These are phyloP conservation scores for Trichophyton benhamiae DNA, from an alignment of 2,329 filamentous ascomycete genomes.

Conservation along the genomic window DNA sequence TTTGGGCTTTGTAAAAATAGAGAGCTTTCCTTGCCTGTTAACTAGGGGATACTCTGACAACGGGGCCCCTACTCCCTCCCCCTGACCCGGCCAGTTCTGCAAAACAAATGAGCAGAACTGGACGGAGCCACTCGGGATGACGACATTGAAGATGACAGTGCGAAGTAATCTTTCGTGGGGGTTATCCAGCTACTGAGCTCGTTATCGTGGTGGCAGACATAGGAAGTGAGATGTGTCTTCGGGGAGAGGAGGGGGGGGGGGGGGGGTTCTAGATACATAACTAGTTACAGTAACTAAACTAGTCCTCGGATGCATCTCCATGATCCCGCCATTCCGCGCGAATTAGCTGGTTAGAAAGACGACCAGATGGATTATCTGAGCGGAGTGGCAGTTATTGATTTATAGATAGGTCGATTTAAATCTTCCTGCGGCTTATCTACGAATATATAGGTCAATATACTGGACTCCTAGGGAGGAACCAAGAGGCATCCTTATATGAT, in stretches of 20 bases:
- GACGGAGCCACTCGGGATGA: neutral
- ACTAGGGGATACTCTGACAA: neutral
- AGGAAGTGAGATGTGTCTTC: neutral
- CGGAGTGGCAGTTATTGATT: too few relatives aligned
- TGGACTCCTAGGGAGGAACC: too few relatives aligned
- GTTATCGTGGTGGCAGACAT: neutral
- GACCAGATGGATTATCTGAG: too few relatives aligned
- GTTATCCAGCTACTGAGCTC: neutral
- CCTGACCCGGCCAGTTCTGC: neutral
- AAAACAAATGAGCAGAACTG: neutral
- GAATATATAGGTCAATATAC: too few relatives aligned
- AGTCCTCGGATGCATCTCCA: neutral
- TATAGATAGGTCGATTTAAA: too few relatives aligned
- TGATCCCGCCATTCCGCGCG: neutral
- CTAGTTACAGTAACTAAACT: too few relatives aligned
- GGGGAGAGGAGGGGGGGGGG: neutral
- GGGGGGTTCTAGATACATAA: too few relatives aligned
- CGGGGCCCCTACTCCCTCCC: neutral
- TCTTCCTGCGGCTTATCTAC: too few relatives aligned
- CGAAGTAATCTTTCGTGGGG: neutral
- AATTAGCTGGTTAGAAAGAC: neutral
- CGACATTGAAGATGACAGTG: neutral
- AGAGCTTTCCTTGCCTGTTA: neutral
- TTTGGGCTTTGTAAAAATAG: neutral
- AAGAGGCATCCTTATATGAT: too few relatives aligned